Conservation (phyloP, 495 filamentous ascomycete genomes). For the Podospora anserina region DNA sequence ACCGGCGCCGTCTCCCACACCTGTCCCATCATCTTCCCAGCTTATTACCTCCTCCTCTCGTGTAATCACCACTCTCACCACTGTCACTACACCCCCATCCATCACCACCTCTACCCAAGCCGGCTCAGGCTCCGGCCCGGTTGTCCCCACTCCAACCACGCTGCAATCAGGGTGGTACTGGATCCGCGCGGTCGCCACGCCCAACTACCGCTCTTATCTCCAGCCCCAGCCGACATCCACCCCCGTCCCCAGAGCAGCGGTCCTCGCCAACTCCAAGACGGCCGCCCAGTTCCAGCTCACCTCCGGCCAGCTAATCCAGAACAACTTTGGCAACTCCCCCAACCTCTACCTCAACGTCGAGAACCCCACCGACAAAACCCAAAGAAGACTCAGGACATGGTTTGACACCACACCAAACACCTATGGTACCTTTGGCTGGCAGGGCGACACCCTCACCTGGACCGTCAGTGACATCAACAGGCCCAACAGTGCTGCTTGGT, state of each 20-base stretch:
- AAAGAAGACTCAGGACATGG: constrained; percentile 35
- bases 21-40: not conserved
- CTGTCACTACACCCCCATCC: constrained; percentile 6
- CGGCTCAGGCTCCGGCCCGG: constrained; percentile 24
- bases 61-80: constrained; percentile 12
- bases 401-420: constrained; percentile 34
- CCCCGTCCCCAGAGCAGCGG: constrained; percentile 29
- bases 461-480: constrained; percentile 36
- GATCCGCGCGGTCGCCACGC: constrained; percentile 51
- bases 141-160: constrained; percentile 33
- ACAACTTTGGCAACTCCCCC: constrained; percentile 18
- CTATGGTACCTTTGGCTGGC: constrained; percentile 48
- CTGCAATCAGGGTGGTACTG: constrained; percentile 47
- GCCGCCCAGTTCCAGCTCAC: constrained; percentile 52
- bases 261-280: constrained; percentile 39
- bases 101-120: constrained; percentile 26
- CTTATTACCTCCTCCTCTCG: not conserved
- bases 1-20: constrained; percentile 6
- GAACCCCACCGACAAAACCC: constrained; percentile 38
- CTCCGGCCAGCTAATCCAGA: constrained; percentile 45
- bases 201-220: constrained; percentile 53
- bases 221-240: constrained; percentile 39
- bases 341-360: constrained; percentile 30
- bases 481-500: constrained; percentile 48
- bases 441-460: constrained; percentile 50